Evolutionary conservation across 2,329 filamentous ascomycete genomes (phyloP).

Genomic region (Purpureocillium lavendulum): DNA sequence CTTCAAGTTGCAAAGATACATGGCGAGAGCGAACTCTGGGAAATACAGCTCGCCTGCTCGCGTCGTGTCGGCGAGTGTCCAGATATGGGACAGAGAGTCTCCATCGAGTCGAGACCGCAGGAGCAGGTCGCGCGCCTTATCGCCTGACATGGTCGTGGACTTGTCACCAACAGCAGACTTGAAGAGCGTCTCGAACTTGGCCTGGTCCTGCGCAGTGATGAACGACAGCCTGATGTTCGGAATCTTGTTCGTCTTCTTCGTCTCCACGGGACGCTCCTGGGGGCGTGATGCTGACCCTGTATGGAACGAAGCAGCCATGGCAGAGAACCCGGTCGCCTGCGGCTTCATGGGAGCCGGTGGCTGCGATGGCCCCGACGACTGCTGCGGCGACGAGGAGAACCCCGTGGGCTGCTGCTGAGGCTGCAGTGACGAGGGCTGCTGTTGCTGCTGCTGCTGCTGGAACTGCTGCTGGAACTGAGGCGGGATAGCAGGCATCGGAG

Average conservation of each 20-base stretch:
- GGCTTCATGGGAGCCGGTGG: conserved; percentile 55
- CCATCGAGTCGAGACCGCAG: conserved; percentile 83
- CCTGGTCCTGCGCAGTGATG: conserved; percentile 88
- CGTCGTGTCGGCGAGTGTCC: conserved; percentile 91
- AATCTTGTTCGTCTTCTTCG: conserved; percentile 63
- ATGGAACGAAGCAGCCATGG: conserved; percentile 61
- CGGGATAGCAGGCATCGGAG: conserved; percentile 52
- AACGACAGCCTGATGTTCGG: conserved; percentile 93
- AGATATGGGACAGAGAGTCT: conserved; percentile 84
- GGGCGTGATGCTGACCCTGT: conserved; percentile 36
- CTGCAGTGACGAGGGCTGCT: conserved; percentile 25
- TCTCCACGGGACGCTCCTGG: conserved; percentile 37
- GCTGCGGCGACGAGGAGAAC: conserved; percentile 41
- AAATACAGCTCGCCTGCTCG: conserved; percentile 94
- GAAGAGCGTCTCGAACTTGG: conserved; percentile 96
- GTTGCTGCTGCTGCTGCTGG: conserved; percentile 29
- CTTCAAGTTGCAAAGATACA: conserved; percentile 96
- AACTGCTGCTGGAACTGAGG: conserved; percentile 52
- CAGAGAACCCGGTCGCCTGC: conserved; percentile 55
- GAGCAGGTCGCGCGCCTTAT: conserved; percentile 85
- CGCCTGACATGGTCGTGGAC: conserved; percentile 80
- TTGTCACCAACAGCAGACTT: conserved; percentile 84
- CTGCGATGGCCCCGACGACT: conserved; percentile 37
- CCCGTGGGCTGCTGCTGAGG: conserved; percentile 35
- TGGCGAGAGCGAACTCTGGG: conserved; percentile 92